Percentiles rank a stretch among this genome's conserved stretches.
Conservation (phyloP, 192 early-diverging fungal species). For the Pilobolus umbonatus region DNA sequence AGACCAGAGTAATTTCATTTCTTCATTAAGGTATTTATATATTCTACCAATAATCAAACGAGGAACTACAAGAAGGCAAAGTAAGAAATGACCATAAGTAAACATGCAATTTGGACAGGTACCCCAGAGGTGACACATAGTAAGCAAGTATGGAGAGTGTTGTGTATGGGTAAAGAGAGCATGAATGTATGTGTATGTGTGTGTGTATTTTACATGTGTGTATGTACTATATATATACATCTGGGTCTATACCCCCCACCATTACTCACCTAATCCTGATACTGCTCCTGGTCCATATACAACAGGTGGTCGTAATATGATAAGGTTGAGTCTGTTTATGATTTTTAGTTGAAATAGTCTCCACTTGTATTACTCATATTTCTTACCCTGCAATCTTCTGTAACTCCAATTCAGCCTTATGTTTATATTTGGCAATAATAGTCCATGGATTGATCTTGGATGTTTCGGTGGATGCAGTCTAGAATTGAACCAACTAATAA, state of each 20-base stretch:
- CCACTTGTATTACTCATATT: not conserved
- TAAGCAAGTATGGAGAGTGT: too few relatives aligned
- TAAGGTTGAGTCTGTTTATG: constrained; percentile 59
- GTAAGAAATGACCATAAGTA: not conserved
- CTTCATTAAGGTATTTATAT: constrained; percentile 72
- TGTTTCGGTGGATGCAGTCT: constrained; percentile 34
- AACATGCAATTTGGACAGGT: too few relatives aligned
- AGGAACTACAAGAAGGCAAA: constrained; percentile 65
- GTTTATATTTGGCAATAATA: constrained; percentile 63
- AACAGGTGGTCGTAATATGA: constrained; percentile 83
- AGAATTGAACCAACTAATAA: not conserved
- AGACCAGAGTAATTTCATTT: constrained; percentile 94
- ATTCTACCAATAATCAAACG: constrained; percentile 91
- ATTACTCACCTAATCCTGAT: constrained; percentile 68
- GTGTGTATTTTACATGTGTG: too few relatives aligned
- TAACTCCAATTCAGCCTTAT: constrained; percentile 74
- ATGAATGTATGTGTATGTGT: too few relatives aligned
- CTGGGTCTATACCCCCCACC: not conserved
- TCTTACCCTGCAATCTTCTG: constrained; percentile 69
- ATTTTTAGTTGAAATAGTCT: constrained; percentile 1
- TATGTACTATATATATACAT: constrained; percentile 7
- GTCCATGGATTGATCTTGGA: constrained; percentile 85
- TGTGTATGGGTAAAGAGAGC: too few relatives aligned
- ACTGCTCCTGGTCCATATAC: constrained; percentile 84
- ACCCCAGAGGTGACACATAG: too few relatives aligned